A percentile compares a stretch with the other conserved stretches of the same genome.
Conservation (phyloP, 345 rosid species). For the Populus ilicifolia region DNA sequence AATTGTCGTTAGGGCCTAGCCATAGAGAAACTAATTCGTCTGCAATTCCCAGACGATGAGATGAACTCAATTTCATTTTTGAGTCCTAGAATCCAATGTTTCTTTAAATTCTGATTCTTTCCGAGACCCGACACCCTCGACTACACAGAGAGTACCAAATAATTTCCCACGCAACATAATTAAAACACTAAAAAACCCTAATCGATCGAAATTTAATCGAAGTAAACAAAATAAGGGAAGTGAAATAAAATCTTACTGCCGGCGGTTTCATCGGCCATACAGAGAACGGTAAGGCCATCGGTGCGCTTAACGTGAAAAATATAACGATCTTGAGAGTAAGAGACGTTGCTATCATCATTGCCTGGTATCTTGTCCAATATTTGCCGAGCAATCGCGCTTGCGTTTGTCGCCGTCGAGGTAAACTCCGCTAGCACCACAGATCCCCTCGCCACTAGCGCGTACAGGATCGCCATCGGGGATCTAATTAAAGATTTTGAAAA, state of each 20-base stretch:
- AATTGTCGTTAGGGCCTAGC: no score
- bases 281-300: conserved; percentile 95
- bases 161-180: background rate
- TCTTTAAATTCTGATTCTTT: background rate
- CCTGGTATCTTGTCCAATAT: conserved; percentile 83
- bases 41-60: background rate
- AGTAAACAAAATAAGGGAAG: background rate
- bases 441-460: conserved; percentile 86
- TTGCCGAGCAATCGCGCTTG: conserved; percentile 72
- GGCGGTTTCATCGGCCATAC: conserved; percentile 94
- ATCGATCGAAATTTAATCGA: background rate
- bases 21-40: no score
- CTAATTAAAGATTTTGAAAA: background rate
- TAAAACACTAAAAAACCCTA: background rate
- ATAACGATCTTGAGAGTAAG: conserved; percentile 90
- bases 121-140: background rate
- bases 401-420: conserved; percentile 68
- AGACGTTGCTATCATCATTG: conserved; percentile 61
- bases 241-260: conserved; percentile 48
- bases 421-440: conserved; percentile 90
- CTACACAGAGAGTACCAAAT: background rate
- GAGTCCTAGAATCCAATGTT: background rate
- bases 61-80: background rate
- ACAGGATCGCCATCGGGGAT: conserved; percentile 68
- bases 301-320: conserved; percentile 91